Base-by-base conservation (phyloP, 306 rosid genomes). In the Sicyos baderoa region DNA sequence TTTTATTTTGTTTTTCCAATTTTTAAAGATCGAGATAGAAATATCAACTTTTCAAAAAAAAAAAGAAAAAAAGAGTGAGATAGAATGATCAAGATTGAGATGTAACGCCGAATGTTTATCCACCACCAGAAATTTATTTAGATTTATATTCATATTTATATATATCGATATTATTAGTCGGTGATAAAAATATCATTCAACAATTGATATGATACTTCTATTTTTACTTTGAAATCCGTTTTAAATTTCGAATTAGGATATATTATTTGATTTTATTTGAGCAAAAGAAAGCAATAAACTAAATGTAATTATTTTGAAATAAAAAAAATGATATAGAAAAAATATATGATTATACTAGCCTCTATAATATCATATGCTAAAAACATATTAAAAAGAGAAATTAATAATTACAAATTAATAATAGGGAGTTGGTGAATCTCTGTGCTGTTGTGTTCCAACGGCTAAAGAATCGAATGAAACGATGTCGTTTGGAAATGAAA, bases 31-130 rank as follows among this genome's bases (percentile, higher is more conserved):
- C 3, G 19, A 14, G 65, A 29, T 27, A 29, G 47, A 60, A 18
- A 35, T 35, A 29, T 29, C 35, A 5, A 29, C 35, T 29, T 29
- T 29, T 3, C 35, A 29, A 29, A 29, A 29, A 29, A 29, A 29
- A 29, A 29, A 29, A 29, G 4, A 3, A n/a, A n/a, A n/a, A n/a
- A n/a, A n/a, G n/a, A n/a, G n/a, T n/a, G n/a, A 29, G 4, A 29
- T 29, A 29, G 35, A 29, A 29, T 29, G 35, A 29, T 29, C 13
- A 12, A 14, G 65, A 29, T 58, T 15, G 47, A 60, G 44, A 35
- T 35, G 49, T 60, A 60, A 60, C 65, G 60, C 60, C 32, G 16
- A 54, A 11, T 54, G 60, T 54, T 54, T 54, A 21, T 54, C 60
- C 32, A 21, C 29, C 15, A 21, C 32, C 12, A 54, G 2, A 19